Evolutionary conservation across 768 basidiomycete genomes (phyloP).

Genomic region (Auricularia sp.): DNA sequence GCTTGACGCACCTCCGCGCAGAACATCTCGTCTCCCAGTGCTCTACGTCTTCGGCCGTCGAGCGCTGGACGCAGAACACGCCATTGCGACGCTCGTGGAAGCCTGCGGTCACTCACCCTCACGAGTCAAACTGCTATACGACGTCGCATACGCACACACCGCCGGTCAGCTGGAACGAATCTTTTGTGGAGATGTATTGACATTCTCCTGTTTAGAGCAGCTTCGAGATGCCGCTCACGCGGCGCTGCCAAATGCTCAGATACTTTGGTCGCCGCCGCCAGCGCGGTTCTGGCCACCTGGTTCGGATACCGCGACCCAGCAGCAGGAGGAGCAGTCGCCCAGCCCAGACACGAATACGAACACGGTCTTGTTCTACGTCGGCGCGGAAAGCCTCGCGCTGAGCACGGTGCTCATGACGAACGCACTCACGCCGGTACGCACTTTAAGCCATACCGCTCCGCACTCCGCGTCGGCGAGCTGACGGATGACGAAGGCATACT

Average conservation of each 20-base stretch:
- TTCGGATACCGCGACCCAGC: neutral
- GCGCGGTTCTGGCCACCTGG: neutral
- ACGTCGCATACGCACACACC: conserved; percentile 66
- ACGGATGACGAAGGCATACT: conserved; percentile 46
- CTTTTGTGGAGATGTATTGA: conserved; percentile 4
- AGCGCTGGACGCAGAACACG: conserved; percentile 45
- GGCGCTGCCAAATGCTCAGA: conserved; percentile 7
- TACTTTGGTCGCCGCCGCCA: neutral
- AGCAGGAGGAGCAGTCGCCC: neutral
- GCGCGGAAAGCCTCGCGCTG: conserved; percentile 67
- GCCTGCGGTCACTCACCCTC: conserved; percentile 14
- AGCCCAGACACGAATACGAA: neutral
- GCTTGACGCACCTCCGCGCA: conserved; percentile 20
- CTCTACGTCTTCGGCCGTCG: conserved; percentile 85
- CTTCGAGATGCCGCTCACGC: conserved; percentile 10
- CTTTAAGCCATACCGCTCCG: neutral
- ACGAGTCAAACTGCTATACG: conserved; percentile 54
- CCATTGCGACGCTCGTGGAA: conserved; percentile 32
- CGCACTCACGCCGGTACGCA: conserved; percentile 47
- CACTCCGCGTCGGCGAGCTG: neutral
- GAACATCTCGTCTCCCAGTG: conserved; percentile 79
- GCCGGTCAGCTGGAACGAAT: conserved; percentile 35
- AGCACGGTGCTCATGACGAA: conserved; percentile 85
- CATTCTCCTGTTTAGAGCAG: neutral
- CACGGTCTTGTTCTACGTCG: conserved; percentile 48